Evolutionary conservation across 192 early-diverging fungal species (phyloP), one percentile per base, ranked within the genome.

Genomic region (Backusella macrospora): DNA sequence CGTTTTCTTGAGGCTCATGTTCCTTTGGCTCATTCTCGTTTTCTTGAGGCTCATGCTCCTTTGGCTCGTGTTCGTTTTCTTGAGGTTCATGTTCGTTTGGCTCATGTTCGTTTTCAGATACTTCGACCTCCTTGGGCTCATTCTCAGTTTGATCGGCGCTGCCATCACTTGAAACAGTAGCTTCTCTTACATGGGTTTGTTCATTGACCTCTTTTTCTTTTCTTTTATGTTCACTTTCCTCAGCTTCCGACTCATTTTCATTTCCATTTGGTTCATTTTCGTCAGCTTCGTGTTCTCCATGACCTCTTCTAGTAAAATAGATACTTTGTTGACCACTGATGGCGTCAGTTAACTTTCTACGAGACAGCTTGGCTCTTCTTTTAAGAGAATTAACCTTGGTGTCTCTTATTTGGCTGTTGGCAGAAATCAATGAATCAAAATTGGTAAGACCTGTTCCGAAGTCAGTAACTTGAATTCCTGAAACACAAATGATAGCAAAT

Each of bases 401-500:
- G 12, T 23, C 21, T 23, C 21, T 9, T 26, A 59, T 16, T 59
- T 59, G 52, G 26, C 18, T 9, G 5, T 26, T 18, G 26, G 8
- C 10, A 9, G 4, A 1, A 59, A 29, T 23, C 52, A 59, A 6
- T 9, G 21, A 3, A 26, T 59, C 21, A 4, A 59, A 59, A 59
- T 3, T 12, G n/a, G 52, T 12, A 23, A 59, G 10, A 23, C 10
- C 18, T 59, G 18, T 23, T 59, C 21, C 52, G 13, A 23, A 59
- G 12, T 23, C 21, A 59, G 21, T 59, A 59, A 59, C 9, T 59
- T 23, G 21, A 23, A 26, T 59, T 23, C 52, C 52, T 23, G 52
- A 59, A 26, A 59, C 52, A 59, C 52, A 59, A 26, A 29, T 26
- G 52, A 59, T 23, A 59, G 21, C 52, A 59, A 59, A 59, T 9